Evolutionary conservation across 495 filamentous ascomycete genomes (phyloP), one percentile per base, ranked within the genome.

Genomic region (Aspergillus taichungensis): DNA sequence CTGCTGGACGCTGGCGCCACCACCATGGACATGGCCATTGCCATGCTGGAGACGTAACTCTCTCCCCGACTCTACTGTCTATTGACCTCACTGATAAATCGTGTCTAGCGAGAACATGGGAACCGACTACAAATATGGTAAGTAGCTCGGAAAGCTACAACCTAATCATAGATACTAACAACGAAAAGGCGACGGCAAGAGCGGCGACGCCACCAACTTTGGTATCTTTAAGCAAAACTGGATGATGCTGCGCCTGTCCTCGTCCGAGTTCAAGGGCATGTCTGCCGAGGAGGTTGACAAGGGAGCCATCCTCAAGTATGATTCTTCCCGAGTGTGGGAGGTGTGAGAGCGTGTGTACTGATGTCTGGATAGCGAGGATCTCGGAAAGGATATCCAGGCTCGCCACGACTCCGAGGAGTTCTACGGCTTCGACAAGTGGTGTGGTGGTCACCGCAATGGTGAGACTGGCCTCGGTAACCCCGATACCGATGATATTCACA

Each of bases 191-290:
- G 58, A 63, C 29, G 58, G 55, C 3, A 63, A 63, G 49, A 54
- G 47, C 8, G 55, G 57, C 8, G 60, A 61, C 12, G 37, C 48
- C 12, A 59, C 58, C 30, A 63, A 63, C 48, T 63, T 61, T 38
- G 57, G 60, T 13, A 55, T 63, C 12, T 63, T 63, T 54, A 63
- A 63, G 57, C 61, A 72, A 51, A 69, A 67, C 40, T 66, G 64
- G 63, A 57, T 49, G 43, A 67, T 69, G 49, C 53, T 67, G 44
- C 58, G 60, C 14, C 38, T 43, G n/a, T 60, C 54, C 28, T 42
- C 59, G 0, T 50, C 56, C n/a, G 49, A 55, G 27, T 62, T 62
- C 48, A 3, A 34, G n/a, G 56, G 59, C 10, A 13, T 53, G 36
- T 47, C 38, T 24, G 34, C 8, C 2, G 47, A n/a, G 30, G 31